Conservation (phyloP, 202 grass and related monocot species). For the Elaeis oleifera region DNA sequence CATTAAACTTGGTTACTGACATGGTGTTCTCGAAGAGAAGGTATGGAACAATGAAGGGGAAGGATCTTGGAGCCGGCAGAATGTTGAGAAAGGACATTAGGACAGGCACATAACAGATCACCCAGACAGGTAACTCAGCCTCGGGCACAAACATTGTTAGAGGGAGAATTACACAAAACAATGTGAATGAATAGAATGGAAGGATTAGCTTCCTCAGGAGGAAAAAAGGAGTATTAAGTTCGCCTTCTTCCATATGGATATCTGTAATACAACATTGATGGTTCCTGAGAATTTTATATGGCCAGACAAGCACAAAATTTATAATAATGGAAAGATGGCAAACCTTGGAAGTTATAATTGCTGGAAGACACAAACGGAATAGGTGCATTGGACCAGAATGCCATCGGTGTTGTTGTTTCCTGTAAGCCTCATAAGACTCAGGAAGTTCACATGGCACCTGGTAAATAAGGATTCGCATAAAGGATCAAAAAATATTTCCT, state of each 20-base stretch:
- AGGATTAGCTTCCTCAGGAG: slow-evolving; percentile 19
- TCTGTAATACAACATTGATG: neutral
- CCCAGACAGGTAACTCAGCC: slow-evolving; percentile 8
- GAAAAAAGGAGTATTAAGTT: slow-evolving; percentile 1
- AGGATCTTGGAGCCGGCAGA: slow-evolving; percentile 7
- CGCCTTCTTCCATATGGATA: neutral
- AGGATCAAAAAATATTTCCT: too few species aligned
- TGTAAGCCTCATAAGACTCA: slow-evolving; percentile 6
- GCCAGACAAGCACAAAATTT: too few species aligned
- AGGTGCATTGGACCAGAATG: slow-evolving; percentile 12
- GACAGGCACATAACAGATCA: slow-evolving; percentile 11
- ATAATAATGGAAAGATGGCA: neutral
- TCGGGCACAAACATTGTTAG: slow-evolving; percentile 12
- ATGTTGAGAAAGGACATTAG: slow-evolving; percentile 14
- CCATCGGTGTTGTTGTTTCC: slow-evolving; percentile 13
- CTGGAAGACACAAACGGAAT: slow-evolving; percentile 7
- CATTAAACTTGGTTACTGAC: slow-evolving; percentile 18
- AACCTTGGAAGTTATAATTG: neutral
- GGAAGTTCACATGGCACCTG: slow-evolving; percentile 8
- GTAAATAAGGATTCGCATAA: neutral
- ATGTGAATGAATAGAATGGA: slow-evolving; percentile 12
- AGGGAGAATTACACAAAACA: slow-evolving; percentile 11
- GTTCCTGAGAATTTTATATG: too few species aligned
- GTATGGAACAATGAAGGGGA: slow-evolving; percentile 14
- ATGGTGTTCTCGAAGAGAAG: slow-evolving; percentile 20